A percentile compares a stretch with the other conserved stretches of the same genome.
phyloP scores from a whole-genome alignment of 2,329 filamentous ascomycete genomes.

The Passalora sequoiae region DNA sequence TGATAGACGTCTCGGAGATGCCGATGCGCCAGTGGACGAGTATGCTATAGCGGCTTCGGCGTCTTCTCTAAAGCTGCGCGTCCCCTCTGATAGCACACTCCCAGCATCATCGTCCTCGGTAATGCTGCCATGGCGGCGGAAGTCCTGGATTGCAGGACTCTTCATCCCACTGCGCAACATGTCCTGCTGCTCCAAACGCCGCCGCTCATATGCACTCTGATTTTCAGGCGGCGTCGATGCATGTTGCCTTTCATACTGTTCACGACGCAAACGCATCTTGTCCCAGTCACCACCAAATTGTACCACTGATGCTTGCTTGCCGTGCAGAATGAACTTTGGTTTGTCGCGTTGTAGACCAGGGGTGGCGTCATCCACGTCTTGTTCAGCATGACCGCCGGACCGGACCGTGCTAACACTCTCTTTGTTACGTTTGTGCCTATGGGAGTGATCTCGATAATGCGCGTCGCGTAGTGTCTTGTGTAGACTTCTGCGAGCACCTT shows the following conservation, averaged over 20 bases:
- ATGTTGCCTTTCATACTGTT: constrained; percentile 25
- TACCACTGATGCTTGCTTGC: constrained; percentile 95
- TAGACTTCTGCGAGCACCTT: constrained; percentile 73
- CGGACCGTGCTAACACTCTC: constrained; percentile 60
- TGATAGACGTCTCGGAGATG: constrained; percentile 6
- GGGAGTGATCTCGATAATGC: constrained; percentile 31
- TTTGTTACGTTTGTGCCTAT: constrained; percentile 70
- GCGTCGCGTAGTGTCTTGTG: constrained; percentile 85
- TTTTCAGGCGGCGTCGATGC: constrained; percentile 6
- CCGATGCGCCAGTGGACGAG: constrained; percentile 6
- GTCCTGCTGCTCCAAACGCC: constrained; percentile 17
- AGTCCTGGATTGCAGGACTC: constrained; percentile 15
- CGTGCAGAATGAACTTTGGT: constrained; percentile 91
- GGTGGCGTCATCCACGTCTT: constrained; percentile 46
- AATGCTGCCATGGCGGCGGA: constrained; percentile 5
- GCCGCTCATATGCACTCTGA: constrained; percentile 10
- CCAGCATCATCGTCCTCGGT: constrained; percentile 11
- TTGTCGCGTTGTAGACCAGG: constrained; percentile 67
- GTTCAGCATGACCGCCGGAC: constrained; percentile 25
- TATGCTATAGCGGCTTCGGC: constrained; percentile 26
- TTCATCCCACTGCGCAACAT: constrained; percentile 14
- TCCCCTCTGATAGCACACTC: constrained; percentile 18
- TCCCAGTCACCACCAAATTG: constrained; percentile 87
- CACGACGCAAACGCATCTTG: constrained; percentile 30
- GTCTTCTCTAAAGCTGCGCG: constrained; percentile 24